Evolutionary conservation across 2,329 filamentous ascomycete species (phyloP), one percentile per base, ranked within the genome.

Genomic region (Fusarium veterinarium): DNA sequence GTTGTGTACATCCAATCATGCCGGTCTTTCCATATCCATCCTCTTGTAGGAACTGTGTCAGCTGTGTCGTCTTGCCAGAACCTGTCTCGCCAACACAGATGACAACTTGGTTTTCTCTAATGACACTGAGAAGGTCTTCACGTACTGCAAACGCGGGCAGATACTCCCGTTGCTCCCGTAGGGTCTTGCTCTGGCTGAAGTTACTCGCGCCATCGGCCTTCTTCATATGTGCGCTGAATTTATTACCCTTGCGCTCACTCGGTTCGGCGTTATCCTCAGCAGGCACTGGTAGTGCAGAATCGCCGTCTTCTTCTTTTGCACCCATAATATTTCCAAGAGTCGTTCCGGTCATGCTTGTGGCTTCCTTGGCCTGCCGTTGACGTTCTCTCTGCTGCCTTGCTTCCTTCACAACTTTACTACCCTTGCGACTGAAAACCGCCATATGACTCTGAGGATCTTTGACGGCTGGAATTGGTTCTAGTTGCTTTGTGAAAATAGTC

Each of bases 71-170:
- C 83, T 99, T 99, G 56, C 96, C 96, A 1, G 95, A 98, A 8
- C 96, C 96, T 2, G 96, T 99, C 84, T 99, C 95, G 49, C 96
- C 96, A 55, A 99, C 95, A 6, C 98, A 95, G 73, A 99, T 97
- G 45, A 97, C 90, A 57, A 99, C 96, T 81, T 99, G 96, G 77
- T 99, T 98, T 82, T 99, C 96, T 69, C 95, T 88, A 74, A 99
- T 97, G 10, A 98, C 94, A 53, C 94, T 89, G 58, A 99, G 84
- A 11, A 99, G 85, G 74, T 99, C 95, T 81, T 99, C 96, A 41
- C 97, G 89, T 5, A 99, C 96, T 0, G 96, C 96, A 85, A 99
- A 99, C 0, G 97, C 97, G 1, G 96, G 96, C 11, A 99, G 85
- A 76, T 91, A 99, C 79, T 99, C 94, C 75, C 96, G 89, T 81